phyloP scores from a whole-genome alignment of 1,284 basidiomycete genomes.

The Sporisorium iseilematis-ciliati region DNA sequence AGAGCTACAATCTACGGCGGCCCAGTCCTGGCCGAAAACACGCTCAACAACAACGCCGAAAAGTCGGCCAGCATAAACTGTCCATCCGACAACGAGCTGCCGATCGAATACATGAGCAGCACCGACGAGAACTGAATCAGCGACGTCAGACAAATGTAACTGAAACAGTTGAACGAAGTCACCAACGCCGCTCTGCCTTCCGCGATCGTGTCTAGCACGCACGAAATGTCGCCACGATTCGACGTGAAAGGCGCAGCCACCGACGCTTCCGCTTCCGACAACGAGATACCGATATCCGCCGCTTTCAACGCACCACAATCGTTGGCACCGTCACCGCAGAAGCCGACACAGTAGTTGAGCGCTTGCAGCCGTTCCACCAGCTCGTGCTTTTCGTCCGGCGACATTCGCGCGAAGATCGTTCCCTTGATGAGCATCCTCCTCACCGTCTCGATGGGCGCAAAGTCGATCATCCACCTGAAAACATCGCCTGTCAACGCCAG shows the following conservation, averaged over 20 bases:
- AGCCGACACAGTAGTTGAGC: slow-evolving; percentile 94
- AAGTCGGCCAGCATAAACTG: slow-evolving; percentile 77
- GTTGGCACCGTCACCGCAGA: slow-evolving; percentile 99
- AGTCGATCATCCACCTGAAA: slow-evolving; percentile 98
- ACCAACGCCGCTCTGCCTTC: slow-evolving; percentile 90
- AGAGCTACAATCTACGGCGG: slow-evolving; percentile 23
- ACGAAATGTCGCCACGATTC: slow-evolving; percentile 91
- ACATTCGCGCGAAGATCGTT: slow-evolving; percentile 98
- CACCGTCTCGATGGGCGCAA: slow-evolving; percentile 83
- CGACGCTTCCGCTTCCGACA: slow-evolving; percentile 97
- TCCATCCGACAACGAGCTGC: slow-evolving; percentile 94
- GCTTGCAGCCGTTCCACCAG: slow-evolving; percentile 92
- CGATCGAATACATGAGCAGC: slow-evolving; percentile 93
- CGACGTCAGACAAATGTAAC: slow-evolving; percentile 79
- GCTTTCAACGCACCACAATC: slow-evolving; percentile 99
- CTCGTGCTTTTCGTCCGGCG: slow-evolving; percentile 99
- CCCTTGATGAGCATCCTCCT: slow-evolving; percentile 88
- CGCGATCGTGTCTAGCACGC: slow-evolving; percentile 94
- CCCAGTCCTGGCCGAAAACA: slow-evolving; percentile 41
- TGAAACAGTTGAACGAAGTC: slow-evolving; percentile 99
- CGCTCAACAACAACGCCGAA: slow-evolving; percentile 24
- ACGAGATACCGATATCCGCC: slow-evolving; percentile 94
- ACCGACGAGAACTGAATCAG: slow-evolving; percentile 77
- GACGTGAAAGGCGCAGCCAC: slow-evolving; percentile 99
- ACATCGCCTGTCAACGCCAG: slow-evolving; percentile 96